Evolutionary conservation across 371 early-diverging fungal species (phyloP).

Genomic region (Apophysomyces variabilis): DNA sequence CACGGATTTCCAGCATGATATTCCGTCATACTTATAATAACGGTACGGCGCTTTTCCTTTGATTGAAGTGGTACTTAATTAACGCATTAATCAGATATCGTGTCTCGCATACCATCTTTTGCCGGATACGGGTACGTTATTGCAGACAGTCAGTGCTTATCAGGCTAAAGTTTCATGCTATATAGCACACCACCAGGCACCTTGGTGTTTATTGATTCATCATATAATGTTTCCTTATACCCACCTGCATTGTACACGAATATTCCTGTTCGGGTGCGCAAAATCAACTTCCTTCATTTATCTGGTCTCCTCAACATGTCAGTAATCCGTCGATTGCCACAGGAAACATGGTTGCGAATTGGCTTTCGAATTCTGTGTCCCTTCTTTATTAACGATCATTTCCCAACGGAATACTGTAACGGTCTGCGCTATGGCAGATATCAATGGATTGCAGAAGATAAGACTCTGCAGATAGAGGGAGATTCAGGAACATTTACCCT

Average conservation of each 20-base stretch:
- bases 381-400: constrained; percentile 64
- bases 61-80: neutral
- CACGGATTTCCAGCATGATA: constrained; percentile 54
- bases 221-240: constrained; percentile 49
- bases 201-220: constrained; percentile 57
- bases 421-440: constrained; percentile 46
- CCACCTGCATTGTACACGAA: constrained; percentile 46
- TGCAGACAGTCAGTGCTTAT: neutral
- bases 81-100: constrained; percentile 37
- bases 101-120: constrained; percentile 56
- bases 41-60: constrained; percentile 24
- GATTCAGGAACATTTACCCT: neutral
- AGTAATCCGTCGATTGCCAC: constrained; percentile 50
- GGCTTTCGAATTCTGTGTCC: constrained; percentile 54
- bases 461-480: neutral
- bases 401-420: constrained; percentile 57
- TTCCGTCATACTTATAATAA: constrained; percentile 65
- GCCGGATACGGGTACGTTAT: constrained; percentile 27
- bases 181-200: constrained; percentile 60
- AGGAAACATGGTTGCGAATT: constrained; percentile 52
- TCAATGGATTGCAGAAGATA: constrained; percentile 28
- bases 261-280: constrained; percentile 44
- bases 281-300: constrained; percentile 59
- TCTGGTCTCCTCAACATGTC: constrained; percentile 54
- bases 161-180: neutral